Evolutionary conservation across 345 rosid species (phyloP), one percentile per base, ranked within the genome.

Genomic region (Eucalyptus albens): DNA sequence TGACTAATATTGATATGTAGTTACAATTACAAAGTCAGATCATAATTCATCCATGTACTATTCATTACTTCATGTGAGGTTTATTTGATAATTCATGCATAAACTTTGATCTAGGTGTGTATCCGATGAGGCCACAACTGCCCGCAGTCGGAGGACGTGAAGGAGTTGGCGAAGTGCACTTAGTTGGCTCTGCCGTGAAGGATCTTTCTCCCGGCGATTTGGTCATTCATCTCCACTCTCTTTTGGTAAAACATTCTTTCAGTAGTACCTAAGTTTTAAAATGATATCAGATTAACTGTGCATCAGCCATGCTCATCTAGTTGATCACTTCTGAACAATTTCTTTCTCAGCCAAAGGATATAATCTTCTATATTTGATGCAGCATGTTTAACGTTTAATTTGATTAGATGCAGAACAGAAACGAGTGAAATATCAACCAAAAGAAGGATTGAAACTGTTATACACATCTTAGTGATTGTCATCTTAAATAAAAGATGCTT

Each of bases 91-190:
- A 72, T 72, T 72, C 8, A 72, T 72, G 45, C 82, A 19, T n/a
- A 9, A n/a, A 47, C 11, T 89, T 50, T 51, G 56, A 50, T 45
- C 19, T 82, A 95, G 99, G 99, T 51, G 98, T 97, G 53, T 97
- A 97, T 86, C 98, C 98, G 31, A 97, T 95, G 90, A 95, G 98
- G 93, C 99, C 99, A 85, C 92, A 93, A 13, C 93, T 95, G 88
- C 99, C 99, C 19, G 99, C 99, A 2, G 94, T 97, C 55, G 99
- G 98, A 92, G 99, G 99, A 85, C 94, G 96, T 89, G 99, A 97
- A 90, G 99, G 99, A 83, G 99, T 97, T 86, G 99, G 99, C 1
- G 92, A 97, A 93, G 97, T 97, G 2, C 92, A 94, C 89, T 92
- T 94, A 31, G 94, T 96, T 60, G 99, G 98, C 50, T 92, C 98